Evolutionary conservation across 2,329 filamentous ascomycete species (phyloP), one percentile per base, ranked within the genome.

Genomic region (Cordyceps militaris): DNA sequence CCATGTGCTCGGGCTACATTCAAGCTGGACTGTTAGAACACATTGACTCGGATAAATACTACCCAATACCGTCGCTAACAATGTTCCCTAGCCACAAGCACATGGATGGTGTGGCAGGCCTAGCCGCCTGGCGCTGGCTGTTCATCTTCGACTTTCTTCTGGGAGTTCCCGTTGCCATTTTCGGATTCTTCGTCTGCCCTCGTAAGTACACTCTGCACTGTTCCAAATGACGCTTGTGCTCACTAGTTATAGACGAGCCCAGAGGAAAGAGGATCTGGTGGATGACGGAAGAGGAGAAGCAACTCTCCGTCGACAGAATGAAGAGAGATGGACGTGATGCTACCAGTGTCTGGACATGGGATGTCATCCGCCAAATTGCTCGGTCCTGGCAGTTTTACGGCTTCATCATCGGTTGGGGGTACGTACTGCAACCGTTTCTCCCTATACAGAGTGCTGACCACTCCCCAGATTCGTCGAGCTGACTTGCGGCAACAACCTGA

Each of bases 121-220:
- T 73, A 16, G 63, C 66, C 1, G 68, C 68, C 0, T 74, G 70
- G 71, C 59, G 71, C 36, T 74, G 69, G 72, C 61, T 74, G 2
- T 74, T 74, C 60, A 70, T 74, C 46, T 70, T 73, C 43, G 69
- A 73, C 59, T 72, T 70, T 49, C 61, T 71, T 23, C 61, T 74
- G 0, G 68, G 66, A 16, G 57, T 76, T 5, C 74, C 74, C 1
- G 70, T 76, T 23, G 63, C 61, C 4, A 53, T 63, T 32, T 58
- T 58, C 10, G 57, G 57, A 3, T 54, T 54, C 21, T 24, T 54
- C n/a, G 42, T 58, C 32, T 61, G 59, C 32, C 59, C 59, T 10
- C 42, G 59, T 61, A 34, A 11, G 46, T 6, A 8, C 7, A 28
- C 14, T 46, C 14, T 14, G 10, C 3, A 43, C n/a, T 38, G 16